Percentiles rank a stretch among this genome's conserved stretches.
These are phyloP conservation scores for Cytauxzoon felis DNA, from an alignment of 169 alveolate genomes.

Conservation along the genomic window DNA sequence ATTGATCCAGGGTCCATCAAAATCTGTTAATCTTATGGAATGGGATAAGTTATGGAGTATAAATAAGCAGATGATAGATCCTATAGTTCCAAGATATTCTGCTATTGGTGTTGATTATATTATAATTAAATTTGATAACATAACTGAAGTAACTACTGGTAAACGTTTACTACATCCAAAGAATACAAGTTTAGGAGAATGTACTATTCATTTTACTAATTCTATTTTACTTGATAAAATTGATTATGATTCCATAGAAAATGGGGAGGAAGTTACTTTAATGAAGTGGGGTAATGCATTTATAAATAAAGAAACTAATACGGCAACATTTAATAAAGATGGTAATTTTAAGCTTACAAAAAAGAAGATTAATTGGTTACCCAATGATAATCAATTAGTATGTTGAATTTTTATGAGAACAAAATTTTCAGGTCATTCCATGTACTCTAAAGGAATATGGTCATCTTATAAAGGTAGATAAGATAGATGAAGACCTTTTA, in stretches of 20 bases:
- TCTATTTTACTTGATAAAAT: conserved; percentile 82
- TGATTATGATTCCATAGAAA: conserved; percentile 85
- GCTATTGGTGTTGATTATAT: conserved; percentile 80
- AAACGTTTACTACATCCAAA: conserved; percentile 89
- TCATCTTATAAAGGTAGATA: conserved; percentile 88
- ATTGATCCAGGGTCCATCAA: conserved; percentile 95
- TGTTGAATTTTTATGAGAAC: background rate
- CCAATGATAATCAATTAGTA: background rate
- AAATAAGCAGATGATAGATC: conserved; percentile 92
- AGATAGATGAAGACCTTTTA: conserved; percentile 85
- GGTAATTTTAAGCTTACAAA: conserved; percentile 91
- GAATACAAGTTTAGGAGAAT: conserved; percentile 86
- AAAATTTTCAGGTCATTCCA: conserved; percentile 56
- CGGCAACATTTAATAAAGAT: conserved; percentile 76
- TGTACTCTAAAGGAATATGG: conserved; percentile 88
- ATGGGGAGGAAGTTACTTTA: conserved; percentile 93
- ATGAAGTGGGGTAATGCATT: conserved; percentile 95
- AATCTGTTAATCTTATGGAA: conserved; percentile 94
- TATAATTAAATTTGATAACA: conserved; percentile 52
- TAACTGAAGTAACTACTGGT: conserved; percentile 34
- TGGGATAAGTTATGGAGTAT: conserved; percentile 99
- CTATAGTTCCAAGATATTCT: conserved; percentile 90
- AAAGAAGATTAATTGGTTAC: conserved; percentile 88
- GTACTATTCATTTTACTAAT: conserved; percentile 70
- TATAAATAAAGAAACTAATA: conserved; percentile 71